These are phyloP conservation scores for Saccharomyces pastorianus DNA, from an alignment of 1,139 yeast genomes.

Conservation along the genomic window DNA sequence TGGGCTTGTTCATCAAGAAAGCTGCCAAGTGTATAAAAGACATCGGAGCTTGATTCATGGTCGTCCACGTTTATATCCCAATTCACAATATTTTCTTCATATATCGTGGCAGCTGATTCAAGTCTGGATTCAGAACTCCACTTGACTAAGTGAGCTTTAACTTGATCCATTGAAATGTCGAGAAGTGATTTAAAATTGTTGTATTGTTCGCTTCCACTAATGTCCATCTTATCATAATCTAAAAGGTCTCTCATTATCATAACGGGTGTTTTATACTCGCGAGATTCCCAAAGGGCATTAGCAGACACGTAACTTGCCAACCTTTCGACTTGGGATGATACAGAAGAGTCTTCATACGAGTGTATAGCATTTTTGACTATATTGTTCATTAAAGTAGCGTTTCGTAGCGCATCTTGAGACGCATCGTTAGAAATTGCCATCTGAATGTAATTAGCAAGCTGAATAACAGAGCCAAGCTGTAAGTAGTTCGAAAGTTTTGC, in stretches of 20 bases:
- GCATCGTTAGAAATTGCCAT: slow-evolving; percentile 12
- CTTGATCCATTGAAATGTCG: slow-evolving; percentile 30
- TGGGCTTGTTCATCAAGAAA: slow-evolving; percentile 68
- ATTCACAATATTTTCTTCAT: slow-evolving; percentile 48
- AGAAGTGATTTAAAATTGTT: slow-evolving; percentile 22
- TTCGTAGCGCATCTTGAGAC: slow-evolving; percentile 23
- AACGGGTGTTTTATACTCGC: slow-evolving; percentile 19
- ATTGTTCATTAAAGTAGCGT: slow-evolving; percentile 13
- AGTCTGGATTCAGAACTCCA: slow-evolving; percentile 70
- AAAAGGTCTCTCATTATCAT: slow-evolving; percentile 13
- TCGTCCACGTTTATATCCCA: slow-evolving; percentile 27
- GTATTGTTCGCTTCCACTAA: slow-evolving; percentile 1
- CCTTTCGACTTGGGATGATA: background rate
- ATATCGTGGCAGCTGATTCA: slow-evolving; percentile 52
- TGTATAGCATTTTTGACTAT: background rate
- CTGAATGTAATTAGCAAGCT: slow-evolving; percentile 11
- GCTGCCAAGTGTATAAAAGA: slow-evolving; percentile 55
- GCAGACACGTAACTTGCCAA: slow-evolving; percentile 13
- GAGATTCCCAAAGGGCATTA: slow-evolving; percentile 19
- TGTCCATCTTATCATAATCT: slow-evolving; percentile 3
- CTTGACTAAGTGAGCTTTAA: slow-evolving; percentile 47
- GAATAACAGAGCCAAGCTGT: slow-evolving; percentile 3
- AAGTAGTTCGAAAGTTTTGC: background rate
- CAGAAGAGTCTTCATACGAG: background rate
- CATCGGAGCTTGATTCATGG: slow-evolving; percentile 33